Conservation (phyloP, 2,329 filamentous ascomycete genomes). For the Colletotrichum australisinense region DNA sequence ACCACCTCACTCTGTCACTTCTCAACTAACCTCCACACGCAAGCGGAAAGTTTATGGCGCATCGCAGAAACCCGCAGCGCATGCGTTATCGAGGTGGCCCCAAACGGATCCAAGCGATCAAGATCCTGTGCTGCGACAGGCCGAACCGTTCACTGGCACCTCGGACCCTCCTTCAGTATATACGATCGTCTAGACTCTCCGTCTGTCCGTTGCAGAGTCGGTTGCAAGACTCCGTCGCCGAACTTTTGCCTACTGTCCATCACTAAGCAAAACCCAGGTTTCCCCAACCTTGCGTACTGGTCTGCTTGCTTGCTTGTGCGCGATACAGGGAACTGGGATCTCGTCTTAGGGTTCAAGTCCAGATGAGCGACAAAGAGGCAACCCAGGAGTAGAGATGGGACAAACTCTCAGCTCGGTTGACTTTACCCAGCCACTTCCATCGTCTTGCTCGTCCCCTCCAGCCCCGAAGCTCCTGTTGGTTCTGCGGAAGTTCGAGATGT, state of each 20-base stretch:
- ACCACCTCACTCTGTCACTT: conserved; percentile 26
- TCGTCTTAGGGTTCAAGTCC: conserved; percentile 15
- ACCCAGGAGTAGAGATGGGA: not conserved
- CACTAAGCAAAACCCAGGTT: not conserved
- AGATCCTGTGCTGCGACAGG: conserved; percentile 27
- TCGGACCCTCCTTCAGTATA: not conserved
- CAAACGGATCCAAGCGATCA: conserved; percentile 17
- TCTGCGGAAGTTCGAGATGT: conserved; percentile 9
- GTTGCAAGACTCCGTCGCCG: not conserved
- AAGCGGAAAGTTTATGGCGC: conserved; percentile 29
- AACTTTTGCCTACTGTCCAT: not conserved
- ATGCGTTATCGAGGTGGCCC: conserved; percentile 28
- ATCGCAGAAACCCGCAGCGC: conserved; percentile 29
- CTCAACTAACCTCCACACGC: conserved; percentile 28
- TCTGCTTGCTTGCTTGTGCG: not conserved
- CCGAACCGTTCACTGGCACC: conserved; percentile 15
- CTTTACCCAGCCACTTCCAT: conserved; percentile 24
- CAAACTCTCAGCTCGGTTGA: not conserved
- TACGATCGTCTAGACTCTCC: conserved; percentile 9
- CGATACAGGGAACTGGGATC: conserved; percentile 26
- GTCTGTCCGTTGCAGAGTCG: conserved; percentile 28
- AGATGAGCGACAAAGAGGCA: not conserved
- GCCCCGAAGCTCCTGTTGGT: conserved; percentile 5
- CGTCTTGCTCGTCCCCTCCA: not conserved
- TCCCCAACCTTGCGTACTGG: not conserved